Conservation (phyloP, 1,284 basidiomycete species). For the Erythrobasidium hasegawianum region DNA sequence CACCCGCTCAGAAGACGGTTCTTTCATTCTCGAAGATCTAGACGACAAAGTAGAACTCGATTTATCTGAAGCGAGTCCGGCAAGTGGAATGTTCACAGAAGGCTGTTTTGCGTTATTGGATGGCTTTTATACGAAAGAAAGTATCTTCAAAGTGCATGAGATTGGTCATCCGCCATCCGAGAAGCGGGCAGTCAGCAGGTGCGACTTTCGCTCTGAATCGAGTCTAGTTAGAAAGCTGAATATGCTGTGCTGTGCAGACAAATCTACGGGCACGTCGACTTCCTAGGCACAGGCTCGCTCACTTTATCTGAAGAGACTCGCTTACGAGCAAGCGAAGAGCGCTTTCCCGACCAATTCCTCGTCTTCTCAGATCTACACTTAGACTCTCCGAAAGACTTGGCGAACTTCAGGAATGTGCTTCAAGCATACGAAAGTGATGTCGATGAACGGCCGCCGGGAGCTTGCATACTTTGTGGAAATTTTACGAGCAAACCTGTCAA, state of each 20-base stretch:
- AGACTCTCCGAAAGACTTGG: constrained; percentile 79
- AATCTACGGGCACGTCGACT: constrained; percentile 90
- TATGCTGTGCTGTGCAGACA: too few species aligned
- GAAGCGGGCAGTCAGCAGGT: constrained; percentile 74
- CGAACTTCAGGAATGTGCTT: constrained; percentile 76
- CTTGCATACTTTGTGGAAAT: constrained; percentile 91
- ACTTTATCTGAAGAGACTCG: constrained; percentile 80
- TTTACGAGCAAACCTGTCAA: constrained; percentile 65
- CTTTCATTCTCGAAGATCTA: constrained; percentile 84
- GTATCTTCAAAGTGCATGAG: constrained; percentile 79
- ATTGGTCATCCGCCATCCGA: constrained; percentile 97
- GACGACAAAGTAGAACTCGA: constrained; percentile 89
- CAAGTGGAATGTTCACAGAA: constrained; percentile 94
- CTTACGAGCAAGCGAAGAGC: constrained; percentile 44
- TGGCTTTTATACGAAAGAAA: constrained; percentile 92
- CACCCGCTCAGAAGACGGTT: constrained; percentile 80
- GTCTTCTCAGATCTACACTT: constrained; percentile 91
- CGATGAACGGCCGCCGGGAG: constrained; percentile 63
- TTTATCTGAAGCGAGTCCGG: constrained; percentile 81
- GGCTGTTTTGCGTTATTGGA: constrained; percentile 92
- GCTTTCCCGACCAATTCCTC: constrained; percentile 66
- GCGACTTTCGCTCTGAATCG: too few species aligned
- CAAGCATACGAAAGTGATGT: constrained; percentile 83
- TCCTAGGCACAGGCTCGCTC: constrained; percentile 85
- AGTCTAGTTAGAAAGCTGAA: too few species aligned